Percentiles rank a stretch among this genome's conserved stretches.
Conservation (phyloP, 164 flowering plant species). For the Vitis rotundifolia region DNA sequence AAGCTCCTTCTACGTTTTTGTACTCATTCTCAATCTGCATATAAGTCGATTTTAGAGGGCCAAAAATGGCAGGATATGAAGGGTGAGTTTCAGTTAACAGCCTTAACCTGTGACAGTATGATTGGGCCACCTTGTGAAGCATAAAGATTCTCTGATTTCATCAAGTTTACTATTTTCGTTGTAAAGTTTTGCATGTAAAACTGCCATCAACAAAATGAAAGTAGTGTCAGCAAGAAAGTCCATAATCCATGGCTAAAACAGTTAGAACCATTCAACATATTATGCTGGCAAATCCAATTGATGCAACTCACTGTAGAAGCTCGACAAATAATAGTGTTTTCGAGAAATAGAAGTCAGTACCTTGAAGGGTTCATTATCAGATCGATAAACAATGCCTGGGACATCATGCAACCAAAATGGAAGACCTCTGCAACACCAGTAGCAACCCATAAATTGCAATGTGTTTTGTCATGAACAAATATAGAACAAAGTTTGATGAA, state of each 20-base stretch:
- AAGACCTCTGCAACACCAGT: constrained; percentile 58
- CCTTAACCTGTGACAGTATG: constrained; percentile 79
- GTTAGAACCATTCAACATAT: too few relatives aligned
- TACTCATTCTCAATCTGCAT: constrained; percentile 88
- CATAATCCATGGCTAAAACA: too few relatives aligned
- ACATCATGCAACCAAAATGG: constrained; percentile 87
- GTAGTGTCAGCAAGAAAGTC: neutral
- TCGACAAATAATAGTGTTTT: neutral
- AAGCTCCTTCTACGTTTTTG: constrained; percentile 49
- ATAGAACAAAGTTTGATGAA: too few relatives aligned
- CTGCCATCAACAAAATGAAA: constrained; percentile 33
- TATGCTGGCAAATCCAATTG: too few relatives aligned
- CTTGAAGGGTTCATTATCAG: constrained; percentile 85
- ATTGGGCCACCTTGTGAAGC: constrained; percentile 99
- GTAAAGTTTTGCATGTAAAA: constrained; percentile 70
- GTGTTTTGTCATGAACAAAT: neutral
- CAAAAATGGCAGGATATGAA: neutral
- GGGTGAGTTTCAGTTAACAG: neutral
- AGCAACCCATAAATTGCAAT: neutral
- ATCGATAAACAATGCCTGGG: constrained; percentile 66
- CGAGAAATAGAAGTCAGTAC: constrained; percentile 26
- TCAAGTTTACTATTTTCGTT: constrained; percentile 62
- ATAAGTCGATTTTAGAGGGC: neutral
- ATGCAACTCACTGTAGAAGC: too few relatives aligned
- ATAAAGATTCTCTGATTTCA: constrained; percentile 68